These are phyloP conservation scores for Rhodosporidiobolus odoratus DNA, from an alignment of 768 basidiomycete genomes.

Conservation along the genomic window DNA sequence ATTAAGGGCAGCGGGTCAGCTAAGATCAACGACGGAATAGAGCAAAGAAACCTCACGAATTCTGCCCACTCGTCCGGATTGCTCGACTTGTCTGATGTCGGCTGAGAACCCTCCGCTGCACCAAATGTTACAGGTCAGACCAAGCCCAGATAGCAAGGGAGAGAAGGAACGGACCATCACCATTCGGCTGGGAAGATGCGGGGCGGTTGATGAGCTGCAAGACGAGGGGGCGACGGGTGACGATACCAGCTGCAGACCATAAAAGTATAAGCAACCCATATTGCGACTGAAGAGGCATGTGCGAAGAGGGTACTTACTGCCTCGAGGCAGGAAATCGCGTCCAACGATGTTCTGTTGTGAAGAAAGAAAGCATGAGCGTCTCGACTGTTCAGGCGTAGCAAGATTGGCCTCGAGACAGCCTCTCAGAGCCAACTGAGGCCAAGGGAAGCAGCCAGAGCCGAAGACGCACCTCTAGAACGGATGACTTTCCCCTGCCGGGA, in stretches of 20 bases:
- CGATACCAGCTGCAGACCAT: conserved; percentile 65
- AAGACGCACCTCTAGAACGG: conserved; percentile 48
- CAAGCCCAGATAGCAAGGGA: neutral
- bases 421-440: neutral
- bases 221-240: conserved; percentile 91
- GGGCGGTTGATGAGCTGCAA: conserved; percentile 88
- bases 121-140: neutral
- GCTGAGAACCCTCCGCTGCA: conserved; percentile 22
- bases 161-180: conserved; percentile 2
- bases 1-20: neutral
- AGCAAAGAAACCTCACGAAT: conserved; percentile 61
- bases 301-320: conserved; percentile 50
- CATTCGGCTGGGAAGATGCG: conserved; percentile 49
- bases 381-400: neutral
- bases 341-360: conserved; percentile 82
- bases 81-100: conserved; percentile 60
- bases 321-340: conserved; percentile 96
- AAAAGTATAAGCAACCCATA: neutral
- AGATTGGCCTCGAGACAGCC: neutral
- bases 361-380: neutral
- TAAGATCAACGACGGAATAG: neutral
- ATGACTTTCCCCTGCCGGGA: conserved; percentile 47
- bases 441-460: neutral
- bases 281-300: neutral
- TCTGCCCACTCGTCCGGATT: conserved; percentile 98